Evolutionary conservation across 768 basidiomycete genomes (phyloP).

Genomic region (Auricularia sp.): DNA sequence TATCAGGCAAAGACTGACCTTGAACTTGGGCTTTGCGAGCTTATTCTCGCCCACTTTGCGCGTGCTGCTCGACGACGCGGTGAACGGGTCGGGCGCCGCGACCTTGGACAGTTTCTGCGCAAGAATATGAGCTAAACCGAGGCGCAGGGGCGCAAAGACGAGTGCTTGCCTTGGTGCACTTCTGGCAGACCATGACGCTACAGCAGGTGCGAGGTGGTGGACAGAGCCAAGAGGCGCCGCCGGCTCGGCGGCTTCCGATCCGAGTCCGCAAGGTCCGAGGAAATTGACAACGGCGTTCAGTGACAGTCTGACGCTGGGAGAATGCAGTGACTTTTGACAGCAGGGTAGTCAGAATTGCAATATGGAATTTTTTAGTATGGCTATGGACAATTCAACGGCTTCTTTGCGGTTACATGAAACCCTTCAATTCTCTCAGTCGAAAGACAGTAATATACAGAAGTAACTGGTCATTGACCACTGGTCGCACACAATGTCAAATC

Average conservation of each 20-base stretch:
- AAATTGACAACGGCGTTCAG: no score
- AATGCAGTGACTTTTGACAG: no score
- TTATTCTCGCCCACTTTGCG: conserved; percentile 82
- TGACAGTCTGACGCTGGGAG: no score
- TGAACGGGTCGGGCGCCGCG: conserved; percentile 83
- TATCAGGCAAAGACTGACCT: conserved; percentile 2
- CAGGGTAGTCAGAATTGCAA: no score
- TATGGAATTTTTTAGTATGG: no score
- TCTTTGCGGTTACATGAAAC: no score
- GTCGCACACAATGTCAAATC: no score
- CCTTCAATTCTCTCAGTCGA: no score
- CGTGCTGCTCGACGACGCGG: conserved; percentile 53
- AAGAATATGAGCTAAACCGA: conserved; percentile 3
- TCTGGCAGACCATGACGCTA: conserved; percentile 69
- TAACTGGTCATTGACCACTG: no score
- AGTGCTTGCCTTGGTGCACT: conserved; percentile 60
- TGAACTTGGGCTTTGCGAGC: conserved; percentile 25
- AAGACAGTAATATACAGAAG: no score
- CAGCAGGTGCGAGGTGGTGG: neutral
- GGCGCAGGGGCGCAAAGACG: neutral
- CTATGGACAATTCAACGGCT: no score
- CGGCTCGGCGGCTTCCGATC: neutral
- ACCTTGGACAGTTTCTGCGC: conserved; percentile 80
- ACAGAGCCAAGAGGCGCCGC: neutral
- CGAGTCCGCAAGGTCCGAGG: neutral